A percentile compares a stretch with the other conserved stretches of the same genome.
These are phyloP conservation scores for Cyclocybe cylindracea DNA, from an alignment of 768 basidiomycete species.

Conservation along the genomic window DNA sequence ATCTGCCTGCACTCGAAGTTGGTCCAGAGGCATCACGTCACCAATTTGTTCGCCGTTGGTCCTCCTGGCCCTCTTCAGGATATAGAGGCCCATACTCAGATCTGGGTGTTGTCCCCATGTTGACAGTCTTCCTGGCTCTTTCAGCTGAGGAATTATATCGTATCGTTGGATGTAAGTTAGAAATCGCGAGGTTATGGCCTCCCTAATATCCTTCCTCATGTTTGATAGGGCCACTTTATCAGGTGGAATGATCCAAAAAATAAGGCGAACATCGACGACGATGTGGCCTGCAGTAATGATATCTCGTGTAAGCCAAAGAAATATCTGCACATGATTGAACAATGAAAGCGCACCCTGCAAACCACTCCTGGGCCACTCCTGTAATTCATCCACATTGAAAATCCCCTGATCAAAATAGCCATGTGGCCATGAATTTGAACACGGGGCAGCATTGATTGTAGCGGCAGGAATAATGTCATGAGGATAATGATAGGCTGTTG, in stretches of 20 bases:
- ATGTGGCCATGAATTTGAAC: conserved; percentile 13
- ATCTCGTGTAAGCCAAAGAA: too few relatives aligned
- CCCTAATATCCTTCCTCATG: too few relatives aligned
- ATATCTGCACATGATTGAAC: neutral
- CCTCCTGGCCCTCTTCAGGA: too few relatives aligned
- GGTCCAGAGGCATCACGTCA: too few relatives aligned
- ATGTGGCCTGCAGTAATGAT: conserved; percentile 12
- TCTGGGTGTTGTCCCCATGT: too few relatives aligned
- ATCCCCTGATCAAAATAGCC: conserved; percentile 22
- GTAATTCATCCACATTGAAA: conserved; percentile 9
- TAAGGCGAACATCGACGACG: conserved; percentile 8
- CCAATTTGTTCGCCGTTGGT: too few relatives aligned
- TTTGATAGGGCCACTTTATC: neutral
- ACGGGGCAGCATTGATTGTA: conserved; percentile 23
- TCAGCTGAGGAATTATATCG: conserved; percentile 19
- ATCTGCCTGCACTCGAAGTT: too few relatives aligned
- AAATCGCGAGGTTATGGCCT: conserved; percentile 15
- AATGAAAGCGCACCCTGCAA: conserved; percentile 13
- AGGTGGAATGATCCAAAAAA: conserved; percentile 8
- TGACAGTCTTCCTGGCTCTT: too few relatives aligned
- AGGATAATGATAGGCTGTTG: conserved; percentile 20
- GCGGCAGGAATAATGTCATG: conserved; percentile 16
- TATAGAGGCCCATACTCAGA: too few relatives aligned
- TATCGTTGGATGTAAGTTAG: conserved; percentile 26
- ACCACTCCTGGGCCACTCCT: conserved; percentile 19